Conservation (phyloP, 495 filamentous ascomycete genomes). For the Xylaria bambusicola region DNA sequence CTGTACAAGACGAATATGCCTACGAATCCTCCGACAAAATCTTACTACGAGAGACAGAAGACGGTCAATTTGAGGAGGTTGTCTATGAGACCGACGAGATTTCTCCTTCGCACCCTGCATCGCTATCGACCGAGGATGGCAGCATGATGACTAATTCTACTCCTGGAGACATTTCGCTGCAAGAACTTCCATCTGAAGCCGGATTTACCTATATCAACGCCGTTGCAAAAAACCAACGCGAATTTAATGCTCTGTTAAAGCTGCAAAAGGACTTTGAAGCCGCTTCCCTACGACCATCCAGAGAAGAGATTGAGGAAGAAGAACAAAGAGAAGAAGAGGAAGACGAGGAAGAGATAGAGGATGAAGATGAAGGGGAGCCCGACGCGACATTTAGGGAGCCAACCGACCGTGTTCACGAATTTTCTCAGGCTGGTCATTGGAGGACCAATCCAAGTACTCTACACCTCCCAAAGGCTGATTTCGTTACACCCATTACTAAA, state of each 20-base stretch:
- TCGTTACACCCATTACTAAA: conserved; percentile 66
- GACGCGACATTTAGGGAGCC: conserved; percentile 28
- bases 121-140: neutral
- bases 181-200: conserved; percentile 28
- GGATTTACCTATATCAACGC: conserved; percentile 41
- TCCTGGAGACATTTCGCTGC: neutral
- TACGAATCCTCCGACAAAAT: conserved; percentile 24
- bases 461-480: conserved; percentile 61
- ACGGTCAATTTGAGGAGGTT: conserved; percentile 64
- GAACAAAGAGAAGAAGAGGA: conserved; percentile 41
- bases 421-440: conserved; percentile 65
- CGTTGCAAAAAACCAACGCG: conserved; percentile 50
- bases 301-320: conserved; percentile 51
- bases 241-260: conserved; percentile 51
- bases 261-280: conserved; percentile 55
- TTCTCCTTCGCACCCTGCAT: conserved; percentile 18
- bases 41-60: conserved; percentile 57
- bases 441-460: conserved; percentile 71
- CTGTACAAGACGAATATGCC: conserved; percentile 24
- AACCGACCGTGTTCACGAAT: conserved; percentile 58
- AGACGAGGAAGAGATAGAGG: conserved; percentile 39
- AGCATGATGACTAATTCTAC: conserved; percentile 11
- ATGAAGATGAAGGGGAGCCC: conserved; percentile 39
- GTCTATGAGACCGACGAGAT: conserved; percentile 40
- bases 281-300: conserved; percentile 47